Conservation (phyloP, 176 grass and related monocot genomes). For the Poa pratensis region DNA sequence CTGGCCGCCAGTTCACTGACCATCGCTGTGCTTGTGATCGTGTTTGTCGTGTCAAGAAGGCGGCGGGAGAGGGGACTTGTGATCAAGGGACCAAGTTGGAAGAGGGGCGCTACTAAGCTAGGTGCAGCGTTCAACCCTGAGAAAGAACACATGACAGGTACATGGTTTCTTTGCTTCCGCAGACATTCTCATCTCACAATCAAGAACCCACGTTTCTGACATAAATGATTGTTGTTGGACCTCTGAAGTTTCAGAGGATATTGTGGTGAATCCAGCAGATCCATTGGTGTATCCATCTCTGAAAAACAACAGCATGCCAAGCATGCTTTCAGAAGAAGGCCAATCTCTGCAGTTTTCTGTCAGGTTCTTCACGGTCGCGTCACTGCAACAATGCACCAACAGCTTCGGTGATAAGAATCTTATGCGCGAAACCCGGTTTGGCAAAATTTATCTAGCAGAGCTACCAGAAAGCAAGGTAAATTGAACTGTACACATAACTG, state of each 20-base stretch:
- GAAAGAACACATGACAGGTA: slow-evolving; percentile 35
- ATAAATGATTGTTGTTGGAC: not conserved
- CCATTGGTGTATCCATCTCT: slow-evolving; percentile 7
- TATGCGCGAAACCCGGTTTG: slow-evolving; percentile 35
- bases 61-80: not conserved
- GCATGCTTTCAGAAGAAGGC: slow-evolving; percentile 7
- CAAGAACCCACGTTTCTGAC: not conserved
- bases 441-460: slow-evolving; percentile 54
- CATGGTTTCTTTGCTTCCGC: not conserved
- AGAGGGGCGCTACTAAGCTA: not conserved
- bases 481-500: not conserved
- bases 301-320: slow-evolving; percentile 25
- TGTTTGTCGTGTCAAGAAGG: slow-evolving; percentile 42
- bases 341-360: not conserved
- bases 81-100: slow-evolving; percentile 2
- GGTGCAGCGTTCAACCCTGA: not conserved
- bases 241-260: not conserved
- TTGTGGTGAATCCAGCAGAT: not conserved
- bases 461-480: slow-evolving; percentile 53
- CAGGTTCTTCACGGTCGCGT: slow-evolving; percentile 53
- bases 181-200: not conserved
- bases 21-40: not conserved
- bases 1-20: slow-evolving; percentile 41
- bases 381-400: slow-evolving; percentile 59
- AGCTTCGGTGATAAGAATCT: slow-evolving; percentile 55